These are phyloP conservation scores for Rhizopus delemar DNA, from an alignment of 371 early-diverging fungal genomes.

Conservation along the genomic window DNA sequence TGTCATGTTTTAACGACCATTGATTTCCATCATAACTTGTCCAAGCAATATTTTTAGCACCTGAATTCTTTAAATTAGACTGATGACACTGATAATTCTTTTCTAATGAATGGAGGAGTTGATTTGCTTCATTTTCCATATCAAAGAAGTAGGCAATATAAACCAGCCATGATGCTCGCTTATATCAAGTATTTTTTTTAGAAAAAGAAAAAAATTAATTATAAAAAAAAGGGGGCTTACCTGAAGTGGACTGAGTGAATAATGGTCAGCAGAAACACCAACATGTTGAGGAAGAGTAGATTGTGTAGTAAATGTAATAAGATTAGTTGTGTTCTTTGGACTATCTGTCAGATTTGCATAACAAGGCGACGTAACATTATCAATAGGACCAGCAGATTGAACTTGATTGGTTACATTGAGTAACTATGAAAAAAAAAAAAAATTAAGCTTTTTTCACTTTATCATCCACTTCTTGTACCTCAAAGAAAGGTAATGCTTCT, in stretches of 20 bases:
- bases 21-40: conserved; percentile 17
- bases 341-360: conserved; percentile 15
- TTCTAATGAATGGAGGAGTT: conserved; percentile 11
- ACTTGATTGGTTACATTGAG: conserved; percentile 13
- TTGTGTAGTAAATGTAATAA: conserved; percentile 16
- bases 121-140: conserved; percentile 5
- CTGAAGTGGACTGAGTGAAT: conserved; percentile 20
- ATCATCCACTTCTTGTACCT: conserved; percentile 9
- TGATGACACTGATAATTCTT: conserved; percentile 25
- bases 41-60: conserved; percentile 33
- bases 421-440: background rate
- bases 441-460: background rate
- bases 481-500: conserved; percentile 21
- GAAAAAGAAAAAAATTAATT: background rate
- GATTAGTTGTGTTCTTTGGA: conserved; percentile 7
- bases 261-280: conserved; percentile 17
- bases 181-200: background rate
- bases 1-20: conserved; percentile 13
- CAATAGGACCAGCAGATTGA: conserved; percentile 11
- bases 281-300: conserved; percentile 13
- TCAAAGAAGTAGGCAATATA: conserved; percentile 27
- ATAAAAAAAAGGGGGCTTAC: conserved; percentile 1
- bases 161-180: conserved; percentile 30
- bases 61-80: conserved; percentile 26
- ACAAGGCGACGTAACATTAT: conserved; percentile 28